phyloP scores from a whole-genome alignment of 176 grass and related monocot genomes.

The Sorghum bicolor region DNA sequence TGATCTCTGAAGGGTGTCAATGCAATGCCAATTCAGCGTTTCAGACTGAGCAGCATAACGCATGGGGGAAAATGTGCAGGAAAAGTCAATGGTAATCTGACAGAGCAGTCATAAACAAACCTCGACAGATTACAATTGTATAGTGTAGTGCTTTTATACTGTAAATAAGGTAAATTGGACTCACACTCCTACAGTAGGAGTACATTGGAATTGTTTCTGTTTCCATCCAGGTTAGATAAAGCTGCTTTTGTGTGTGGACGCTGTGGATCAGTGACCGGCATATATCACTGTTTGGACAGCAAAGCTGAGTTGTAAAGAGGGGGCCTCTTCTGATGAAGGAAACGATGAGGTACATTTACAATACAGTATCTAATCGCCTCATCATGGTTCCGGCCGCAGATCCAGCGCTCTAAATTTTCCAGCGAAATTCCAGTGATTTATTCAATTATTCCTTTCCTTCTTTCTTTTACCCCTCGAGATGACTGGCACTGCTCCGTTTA shows the following conservation, averaged over 20 bases:
- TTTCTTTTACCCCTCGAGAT: background rate
- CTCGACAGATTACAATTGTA: background rate
- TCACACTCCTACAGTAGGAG: background rate
- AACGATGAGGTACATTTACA: background rate
- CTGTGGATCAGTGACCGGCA: background rate
- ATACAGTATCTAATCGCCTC: background rate
- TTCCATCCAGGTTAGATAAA: background rate
- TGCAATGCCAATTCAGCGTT: background rate
- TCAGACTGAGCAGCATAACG: background rate
- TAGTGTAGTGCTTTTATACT: background rate
- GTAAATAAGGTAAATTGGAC: background rate
- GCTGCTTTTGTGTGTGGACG: background rate
- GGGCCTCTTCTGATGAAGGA: background rate
- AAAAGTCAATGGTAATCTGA: background rate
- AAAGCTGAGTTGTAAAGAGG: slow-evolving; percentile 27
- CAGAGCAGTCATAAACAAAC: background rate
- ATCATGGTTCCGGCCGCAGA: slow-evolving; percentile 18
- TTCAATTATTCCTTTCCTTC: too few relatives aligned
- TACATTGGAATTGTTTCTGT: background rate
- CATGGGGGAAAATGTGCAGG: too few relatives aligned
- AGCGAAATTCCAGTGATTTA: background rate
- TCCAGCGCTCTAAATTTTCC: background rate
- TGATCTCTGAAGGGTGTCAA: too few relatives aligned
- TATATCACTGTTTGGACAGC: slow-evolving; percentile 7
- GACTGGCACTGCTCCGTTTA: background rate